A percentile compares a stretch with the other conserved stretches of the same genome.
These are phyloP conservation scores for Mrakia frigida DNA, from an alignment of 768 basidiomycete species.

Conservation along the genomic window DNA sequence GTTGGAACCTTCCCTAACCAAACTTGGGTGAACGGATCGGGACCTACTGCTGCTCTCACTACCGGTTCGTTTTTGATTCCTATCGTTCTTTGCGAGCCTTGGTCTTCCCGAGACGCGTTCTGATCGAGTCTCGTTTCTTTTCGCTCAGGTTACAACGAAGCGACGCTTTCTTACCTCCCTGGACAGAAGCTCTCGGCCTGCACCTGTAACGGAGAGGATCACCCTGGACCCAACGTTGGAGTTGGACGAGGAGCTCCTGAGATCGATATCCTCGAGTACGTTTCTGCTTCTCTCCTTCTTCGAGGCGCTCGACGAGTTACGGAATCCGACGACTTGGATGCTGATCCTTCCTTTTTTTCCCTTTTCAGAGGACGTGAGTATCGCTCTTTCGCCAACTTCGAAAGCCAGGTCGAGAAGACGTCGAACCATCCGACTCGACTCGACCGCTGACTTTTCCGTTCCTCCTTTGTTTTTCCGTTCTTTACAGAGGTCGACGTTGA, in stretches of 20 bases:
- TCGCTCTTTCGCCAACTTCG: neutral
- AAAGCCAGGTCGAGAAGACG: constrained; percentile 43
- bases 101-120: neutral
- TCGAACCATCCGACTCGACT: no score
- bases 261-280: constrained; percentile 86
- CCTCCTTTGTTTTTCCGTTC: neutral
- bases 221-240: constrained; percentile 71
- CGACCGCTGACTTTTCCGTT: constrained; percentile 47
- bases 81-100: neutral
- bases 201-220: constrained; percentile 77
- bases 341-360: neutral
- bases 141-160: constrained; percentile 34
- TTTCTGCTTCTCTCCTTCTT: neutral
- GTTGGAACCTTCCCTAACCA: constrained; percentile 80
- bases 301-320: neutral
- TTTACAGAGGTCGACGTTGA: constrained; percentile 50
- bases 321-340: neutral
- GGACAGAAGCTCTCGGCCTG: constrained; percentile 57
- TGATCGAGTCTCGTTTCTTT: neutral
- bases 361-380: neutral
- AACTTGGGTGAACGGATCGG: constrained; percentile 49
- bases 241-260: constrained; percentile 76
- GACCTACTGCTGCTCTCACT: constrained; percentile 38
- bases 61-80: constrained; percentile 33
- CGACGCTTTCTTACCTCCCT: constrained; percentile 43